Base-by-base conservation (phyloP, 2,329 filamentous ascomycete genomes). In the Diaporthe vexans region DNA sequence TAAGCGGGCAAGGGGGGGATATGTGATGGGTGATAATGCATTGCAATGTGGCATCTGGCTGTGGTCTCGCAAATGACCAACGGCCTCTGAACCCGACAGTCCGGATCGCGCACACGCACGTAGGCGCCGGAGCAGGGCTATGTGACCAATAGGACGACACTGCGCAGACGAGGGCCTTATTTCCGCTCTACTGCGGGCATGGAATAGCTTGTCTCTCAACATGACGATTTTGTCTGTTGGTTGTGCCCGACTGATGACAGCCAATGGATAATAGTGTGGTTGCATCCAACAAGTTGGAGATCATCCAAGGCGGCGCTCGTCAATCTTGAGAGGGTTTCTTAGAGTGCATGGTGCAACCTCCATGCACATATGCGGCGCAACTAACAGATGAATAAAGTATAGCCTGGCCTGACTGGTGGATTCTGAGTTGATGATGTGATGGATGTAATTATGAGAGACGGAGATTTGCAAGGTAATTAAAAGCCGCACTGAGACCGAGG, bases 161-260 rank as follows among this genome's bases (percentile, higher is more conserved):
- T 33, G 24, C 48, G 11, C 6, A 40, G 17, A 46, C n/a, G 37
- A 43, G 33, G 54, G 68, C 35, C 17, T 26, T 37, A 13, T 51
- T 40, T 13, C 11, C 11, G 37, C 33, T 54, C 9, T 59, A 24
- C 46, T 54, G 61, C 61, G 26, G 33, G 56, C 56, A 61, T 69
- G 70, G 26, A n/a, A 54, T 21, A 63, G 43, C 57, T 46, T 37
- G 46, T 26, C 26, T 57, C 35, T 35, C 35, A 9, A 6, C 37
- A 52, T 70, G 71, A 63, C n/a, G 33, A 57, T n/a, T 70, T 43
- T 11, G 48, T 11, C 71, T 33, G 73, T 73, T 73, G 71, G 73
- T 75, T 56, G 26, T 65, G 57, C 15, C 13, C 11, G 63, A 59
- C n/a, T 13, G 46, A 56, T 48, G 61, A 15, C 40, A 58, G 46